Conservation (phyloP, 208 protist genomes). For the Blastocrithidia nonstop region DNA sequence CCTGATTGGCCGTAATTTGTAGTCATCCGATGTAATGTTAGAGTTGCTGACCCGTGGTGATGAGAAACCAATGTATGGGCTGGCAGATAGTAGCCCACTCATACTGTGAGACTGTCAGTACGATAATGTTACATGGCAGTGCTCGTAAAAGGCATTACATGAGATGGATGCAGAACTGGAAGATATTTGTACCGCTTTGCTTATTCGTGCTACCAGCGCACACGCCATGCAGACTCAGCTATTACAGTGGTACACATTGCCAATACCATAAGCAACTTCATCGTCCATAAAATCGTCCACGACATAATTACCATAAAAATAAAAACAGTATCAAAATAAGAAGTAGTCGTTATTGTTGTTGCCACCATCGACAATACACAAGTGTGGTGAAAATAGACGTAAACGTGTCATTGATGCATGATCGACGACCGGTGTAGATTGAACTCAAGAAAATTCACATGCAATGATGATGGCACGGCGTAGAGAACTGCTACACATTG, state of each 20-base stretch:
- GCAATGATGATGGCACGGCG: slow-evolving; percentile 23
- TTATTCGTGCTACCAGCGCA: slow-evolving; percentile 32
- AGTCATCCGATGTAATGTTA: slow-evolving; percentile 40
- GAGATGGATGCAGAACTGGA: slow-evolving; percentile 40
- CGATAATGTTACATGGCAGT: slow-evolving; percentile 22
- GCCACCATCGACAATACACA: no score
- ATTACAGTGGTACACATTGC: slow-evolving; percentile 50
- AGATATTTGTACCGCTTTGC: slow-evolving; percentile 56
- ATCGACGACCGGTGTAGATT: slow-evolving; percentile 64
- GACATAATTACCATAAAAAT: background rate
- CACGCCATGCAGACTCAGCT: slow-evolving; percentile 52
- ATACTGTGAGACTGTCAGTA: slow-evolving; percentile 78
- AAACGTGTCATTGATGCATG: slow-evolving; percentile 17
- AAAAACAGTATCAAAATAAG: background rate
- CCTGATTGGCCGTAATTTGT: slow-evolving; percentile 63
- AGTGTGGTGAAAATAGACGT: slow-evolving; percentile 3
- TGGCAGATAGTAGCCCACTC: slow-evolving; percentile 64
- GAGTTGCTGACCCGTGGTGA: slow-evolving; percentile 50
- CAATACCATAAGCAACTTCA: slow-evolving; percentile 10
- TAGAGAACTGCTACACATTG: slow-evolving; percentile 20
- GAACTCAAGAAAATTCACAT: slow-evolving; percentile 40
- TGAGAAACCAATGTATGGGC: slow-evolving; percentile 51
- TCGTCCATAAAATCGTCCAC: background rate
- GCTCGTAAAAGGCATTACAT: slow-evolving; percentile 33
- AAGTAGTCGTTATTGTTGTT: no score